Evolutionary conservation across 2,329 filamentous ascomycete genomes (phyloP), one percentile per base, ranked within the genome.

Genomic region (Trichophyton verrucosum): DNA sequence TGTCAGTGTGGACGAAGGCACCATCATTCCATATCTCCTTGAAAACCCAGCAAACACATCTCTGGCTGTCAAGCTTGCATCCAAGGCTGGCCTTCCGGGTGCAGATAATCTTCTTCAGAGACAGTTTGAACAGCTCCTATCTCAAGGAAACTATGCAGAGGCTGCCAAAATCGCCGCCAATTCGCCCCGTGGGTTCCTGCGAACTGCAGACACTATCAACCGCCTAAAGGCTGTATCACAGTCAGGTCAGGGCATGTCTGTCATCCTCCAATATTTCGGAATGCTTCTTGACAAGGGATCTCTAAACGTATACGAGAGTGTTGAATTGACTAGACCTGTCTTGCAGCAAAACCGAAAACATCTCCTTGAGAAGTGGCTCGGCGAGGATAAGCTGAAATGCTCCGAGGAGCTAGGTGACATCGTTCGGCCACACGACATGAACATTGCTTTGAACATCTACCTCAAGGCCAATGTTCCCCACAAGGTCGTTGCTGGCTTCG

Each of bases 341-440:
- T 82, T 99, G 61, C 85, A 88, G 61, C 94, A 99, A 75, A 94
- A 91, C 74, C 86, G 94, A 66, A 97, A 96, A 78, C 90, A 97
- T 71, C 79, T 99, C 27, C 82, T 99, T 30, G 94, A 97, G 77
- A 99, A 99, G 77, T 99, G 95, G 95, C 83, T 97, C 74, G 87
- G 87, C 71, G 94, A 97, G 77, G 88, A 90, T 75, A 99, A 99
- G 80, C 82, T 99, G 49, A 89, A 95, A 73, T 91, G 88, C 76
- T 97, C 94, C 0, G 94, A 99, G 77, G 89, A 96, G 75, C 84
- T 99, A 57, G 94, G 94, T 78, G 95, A 99, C 73, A 84, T 96
- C 68, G 88, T 97, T 58, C 88, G 94, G 56, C 82, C 88, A 20
- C 90, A 96, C 68, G 94, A 99, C 71, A 80, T 95, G 69, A 86